Conservation (phyloP, 2,329 filamentous ascomycete genomes). For the Botrytis galanthina region DNA sequence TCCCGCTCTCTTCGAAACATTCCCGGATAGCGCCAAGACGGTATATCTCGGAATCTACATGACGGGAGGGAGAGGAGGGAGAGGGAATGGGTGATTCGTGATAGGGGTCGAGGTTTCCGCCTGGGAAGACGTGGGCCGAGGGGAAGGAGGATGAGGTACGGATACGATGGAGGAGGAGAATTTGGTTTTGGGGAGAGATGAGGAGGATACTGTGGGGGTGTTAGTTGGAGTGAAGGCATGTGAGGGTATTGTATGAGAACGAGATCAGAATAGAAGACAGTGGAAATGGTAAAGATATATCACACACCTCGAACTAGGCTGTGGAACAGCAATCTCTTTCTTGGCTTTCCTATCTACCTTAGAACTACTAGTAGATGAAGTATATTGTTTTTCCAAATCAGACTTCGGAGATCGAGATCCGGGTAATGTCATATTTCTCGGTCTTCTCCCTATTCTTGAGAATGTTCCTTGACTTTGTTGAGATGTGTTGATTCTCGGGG, state of each 20-base stretch:
- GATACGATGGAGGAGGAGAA: constrained; percentile 84
- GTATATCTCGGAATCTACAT: constrained; percentile 71
- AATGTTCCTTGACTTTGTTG: not conserved
- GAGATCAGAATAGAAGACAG: not conserved
- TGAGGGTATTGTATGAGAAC: not conserved
- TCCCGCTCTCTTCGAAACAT: constrained; percentile 93
- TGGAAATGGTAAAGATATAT: not conserved
- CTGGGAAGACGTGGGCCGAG: constrained; percentile 92
- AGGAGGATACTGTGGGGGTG: constrained; percentile 65
- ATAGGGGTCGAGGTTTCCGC: constrained; percentile 73
- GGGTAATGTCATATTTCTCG: constrained; percentile 17
- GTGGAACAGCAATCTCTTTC: constrained; percentile 44
- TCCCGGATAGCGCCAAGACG: constrained; percentile 83
- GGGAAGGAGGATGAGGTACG: constrained; percentile 80
- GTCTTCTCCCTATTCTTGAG: not conserved
- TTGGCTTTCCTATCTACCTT: constrained; percentile 21
- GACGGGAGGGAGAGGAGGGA: constrained; percentile 52
- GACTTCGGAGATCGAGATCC: constrained; percentile 10
- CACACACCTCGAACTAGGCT: constrained; percentile 62
- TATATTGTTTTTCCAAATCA: constrained; percentile 35
- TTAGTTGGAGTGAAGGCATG: not conserved
- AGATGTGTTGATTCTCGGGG: not conserved
- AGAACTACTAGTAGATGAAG: constrained; percentile 30
- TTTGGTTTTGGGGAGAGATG: constrained; percentile 80
- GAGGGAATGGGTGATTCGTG: constrained; percentile 66